Conservation (phyloP, 1,139 yeast species). For the Saccharomycopsis hybrid region DNA sequence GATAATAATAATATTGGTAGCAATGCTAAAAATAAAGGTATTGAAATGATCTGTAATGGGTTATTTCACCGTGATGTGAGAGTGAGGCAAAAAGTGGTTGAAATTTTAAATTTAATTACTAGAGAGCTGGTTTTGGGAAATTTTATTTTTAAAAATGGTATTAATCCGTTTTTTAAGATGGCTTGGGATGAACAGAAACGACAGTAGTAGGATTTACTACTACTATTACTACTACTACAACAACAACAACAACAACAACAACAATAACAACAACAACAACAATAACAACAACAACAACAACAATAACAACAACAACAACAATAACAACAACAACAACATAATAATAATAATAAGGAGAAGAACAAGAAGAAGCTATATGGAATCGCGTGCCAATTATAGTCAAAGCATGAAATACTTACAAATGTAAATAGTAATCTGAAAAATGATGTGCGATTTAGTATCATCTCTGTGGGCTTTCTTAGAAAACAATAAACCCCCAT, state of each 20-base stretch:
- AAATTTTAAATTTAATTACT: constrained; percentile 5
- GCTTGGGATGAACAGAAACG: constrained; percentile 13
- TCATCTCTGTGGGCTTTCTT: too few relatives aligned
- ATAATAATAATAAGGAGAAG: too few relatives aligned
- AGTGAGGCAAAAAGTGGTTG: constrained; percentile 3
- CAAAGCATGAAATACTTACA: too few relatives aligned
- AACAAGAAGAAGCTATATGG: too few relatives aligned
- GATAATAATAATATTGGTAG: too few relatives aligned
- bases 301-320: constrained; percentile 1
- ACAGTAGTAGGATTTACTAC: too few relatives aligned
- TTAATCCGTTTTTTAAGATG: constrained; percentile 15
- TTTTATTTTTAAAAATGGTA: constrained; percentile 6
- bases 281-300: not conserved
- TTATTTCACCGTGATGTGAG: constrained; percentile 29
- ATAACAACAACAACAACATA: not conserved
- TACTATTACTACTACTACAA: too few relatives aligned
- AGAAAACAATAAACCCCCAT: too few relatives aligned
- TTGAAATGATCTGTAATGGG: constrained; percentile 37
- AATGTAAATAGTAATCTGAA: too few relatives aligned
- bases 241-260: not conserved
- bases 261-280: not conserved
- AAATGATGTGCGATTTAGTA: too few relatives aligned
- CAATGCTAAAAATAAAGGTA: constrained; percentile 18
- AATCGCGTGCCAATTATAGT: too few relatives aligned
- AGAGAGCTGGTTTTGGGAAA: too few relatives aligned